Percentiles rank a stretch among this genome's conserved stretches.
Evolutionary conservation across 2,329 filamentous ascomycete genomes (phyloP).

Genomic region (Dactylellina drechsleri): DNA sequence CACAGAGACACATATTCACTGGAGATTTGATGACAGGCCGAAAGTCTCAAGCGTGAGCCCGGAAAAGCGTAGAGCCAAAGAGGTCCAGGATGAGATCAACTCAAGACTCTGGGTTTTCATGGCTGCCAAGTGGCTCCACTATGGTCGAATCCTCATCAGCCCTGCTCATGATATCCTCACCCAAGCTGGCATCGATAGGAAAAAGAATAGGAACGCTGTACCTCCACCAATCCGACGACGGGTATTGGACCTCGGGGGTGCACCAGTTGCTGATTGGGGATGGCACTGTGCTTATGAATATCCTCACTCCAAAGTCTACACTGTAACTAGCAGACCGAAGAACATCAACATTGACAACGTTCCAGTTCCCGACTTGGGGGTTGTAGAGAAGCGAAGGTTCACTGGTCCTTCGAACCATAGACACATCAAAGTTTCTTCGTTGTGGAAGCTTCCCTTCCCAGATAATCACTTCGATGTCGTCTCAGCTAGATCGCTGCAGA

Average conservation of each 20-base stretch:
- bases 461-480: constrained; percentile 90
- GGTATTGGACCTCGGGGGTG: constrained; percentile 68
- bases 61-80: constrained; percentile 67
- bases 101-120: constrained; percentile 72
- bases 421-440: constrained; percentile 78
- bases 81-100: constrained; percentile 62
- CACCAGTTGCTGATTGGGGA: constrained; percentile 82
- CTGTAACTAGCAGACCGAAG: constrained; percentile 78
- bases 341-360: constrained; percentile 71
- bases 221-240: constrained; percentile 65
- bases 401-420: constrained; percentile 88
- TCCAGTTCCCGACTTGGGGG: constrained; percentile 35
- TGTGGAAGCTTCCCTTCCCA: constrained; percentile 85
- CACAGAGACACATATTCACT: constrained; percentile 60
- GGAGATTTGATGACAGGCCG: constrained; percentile 74
- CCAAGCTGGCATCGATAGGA: constrained; percentile 60
- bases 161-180: constrained; percentile 62
- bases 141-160: constrained; percentile 70
- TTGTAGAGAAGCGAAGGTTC: constrained; percentile 55
- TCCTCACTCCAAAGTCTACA: constrained; percentile 86
- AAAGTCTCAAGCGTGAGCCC: constrained; percentile 76
- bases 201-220: constrained; percentile 54
- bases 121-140: constrained; percentile 70
- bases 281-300: constrained; percentile 92
- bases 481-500: constrained; percentile 86